These are phyloP conservation scores for Zasmidium citrigriseum DNA, from an alignment of 2,329 filamentous ascomycete genomes.

Conservation along the genomic window DNA sequence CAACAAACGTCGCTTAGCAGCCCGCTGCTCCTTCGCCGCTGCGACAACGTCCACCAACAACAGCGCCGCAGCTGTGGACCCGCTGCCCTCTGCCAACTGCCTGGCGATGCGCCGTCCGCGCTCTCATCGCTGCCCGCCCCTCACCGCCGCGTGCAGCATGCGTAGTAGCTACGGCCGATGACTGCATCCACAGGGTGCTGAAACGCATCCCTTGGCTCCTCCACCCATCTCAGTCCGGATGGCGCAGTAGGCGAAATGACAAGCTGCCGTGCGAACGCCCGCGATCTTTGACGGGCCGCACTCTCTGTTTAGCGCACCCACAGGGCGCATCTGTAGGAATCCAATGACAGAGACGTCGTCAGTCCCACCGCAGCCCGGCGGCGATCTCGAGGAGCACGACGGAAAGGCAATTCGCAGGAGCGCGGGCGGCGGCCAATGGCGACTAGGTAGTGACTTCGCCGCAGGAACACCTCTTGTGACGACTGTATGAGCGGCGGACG, in stretches of 20 bases:
- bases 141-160: neutral
- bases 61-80: no score
- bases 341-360: slow-evolving; percentile 10
- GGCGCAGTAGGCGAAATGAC: slow-evolving; percentile 24
- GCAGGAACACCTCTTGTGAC: neutral
- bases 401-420: neutral
- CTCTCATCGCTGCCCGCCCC: neutral
- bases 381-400: slow-evolving; percentile 12
- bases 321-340: slow-evolving; percentile 14
- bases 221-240: slow-evolving; percentile 4
- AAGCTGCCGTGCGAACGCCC: slow-evolving; percentile 17
- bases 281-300: slow-evolving; percentile 13
- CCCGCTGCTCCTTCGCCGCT: no score
- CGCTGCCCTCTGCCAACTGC: no score
- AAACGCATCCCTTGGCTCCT: slow-evolving; percentile 2
- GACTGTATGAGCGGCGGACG: neutral
- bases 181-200: neutral
- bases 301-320: slow-evolving; percentile 13
- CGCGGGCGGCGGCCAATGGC: slow-evolving; percentile 4
- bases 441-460: neutral
- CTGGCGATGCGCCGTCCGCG: no score
- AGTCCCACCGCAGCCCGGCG: slow-evolving; percentile 3
- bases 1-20: no score
- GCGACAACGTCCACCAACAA: no score
- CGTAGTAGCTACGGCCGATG: neutral